A percentile compares a stretch with the other conserved stretches of the same genome.
Evolutionary conservation across 2,329 filamentous ascomycete species (phyloP).

Genomic region (Trichoderma sp.): DNA sequence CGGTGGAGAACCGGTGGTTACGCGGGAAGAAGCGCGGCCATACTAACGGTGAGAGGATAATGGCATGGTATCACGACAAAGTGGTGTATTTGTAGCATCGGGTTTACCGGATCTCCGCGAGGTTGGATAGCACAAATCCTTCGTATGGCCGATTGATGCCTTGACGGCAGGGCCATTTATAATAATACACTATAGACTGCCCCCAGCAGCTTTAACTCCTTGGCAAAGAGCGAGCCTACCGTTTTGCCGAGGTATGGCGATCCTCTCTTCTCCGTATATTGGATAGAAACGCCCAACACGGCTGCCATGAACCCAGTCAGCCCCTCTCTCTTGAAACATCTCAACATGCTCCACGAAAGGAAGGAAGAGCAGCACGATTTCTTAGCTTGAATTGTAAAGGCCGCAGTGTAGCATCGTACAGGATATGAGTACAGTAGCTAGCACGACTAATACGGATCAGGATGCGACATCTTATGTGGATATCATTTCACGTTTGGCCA

Average conservation of each 20-base stretch:
- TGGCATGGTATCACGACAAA: neutral
- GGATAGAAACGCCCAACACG: neutral
- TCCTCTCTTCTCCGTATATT: neutral
- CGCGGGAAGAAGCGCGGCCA: neutral
- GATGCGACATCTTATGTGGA: neutral
- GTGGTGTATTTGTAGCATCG: slow-evolving; percentile 9
- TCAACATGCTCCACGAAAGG: neutral
- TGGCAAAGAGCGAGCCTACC: neutral
- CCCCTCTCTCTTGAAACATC: neutral
- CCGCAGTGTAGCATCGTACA: neutral
- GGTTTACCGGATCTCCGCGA: slow-evolving; percentile 4
- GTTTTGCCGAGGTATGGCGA: neutral
- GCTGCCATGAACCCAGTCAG: neutral
- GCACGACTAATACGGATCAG: neutral
- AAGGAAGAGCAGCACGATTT: neutral
- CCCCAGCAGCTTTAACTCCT: neutral
- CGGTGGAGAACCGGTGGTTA: neutral
- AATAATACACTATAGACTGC: neutral
- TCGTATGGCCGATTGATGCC: slow-evolving; percentile 7
- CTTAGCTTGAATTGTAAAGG: neutral
- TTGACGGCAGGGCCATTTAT: neutral
- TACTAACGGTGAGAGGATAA: neutral
- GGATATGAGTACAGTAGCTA: neutral
- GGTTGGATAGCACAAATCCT: neutral
- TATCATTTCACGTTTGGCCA: neutral